These are phyloP conservation scores for Candida argentea DNA, from an alignment of 805 yeast genomes.

Conservation along the genomic window DNA sequence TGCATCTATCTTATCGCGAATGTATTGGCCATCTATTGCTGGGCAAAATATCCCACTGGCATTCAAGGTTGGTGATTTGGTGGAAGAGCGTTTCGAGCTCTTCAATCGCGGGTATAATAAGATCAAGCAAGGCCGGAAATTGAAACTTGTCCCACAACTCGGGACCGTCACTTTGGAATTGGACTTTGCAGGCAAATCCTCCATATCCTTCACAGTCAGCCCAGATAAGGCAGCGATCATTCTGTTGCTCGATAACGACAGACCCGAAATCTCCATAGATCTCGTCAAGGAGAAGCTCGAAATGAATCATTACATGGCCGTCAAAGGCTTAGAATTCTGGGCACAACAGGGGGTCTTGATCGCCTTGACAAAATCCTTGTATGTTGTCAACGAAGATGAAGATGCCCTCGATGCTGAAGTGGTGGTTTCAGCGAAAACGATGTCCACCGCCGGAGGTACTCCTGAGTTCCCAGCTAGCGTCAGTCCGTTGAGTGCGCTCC, in stretches of 20 bases:
- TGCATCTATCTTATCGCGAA: conserved; percentile 59
- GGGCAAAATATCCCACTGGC: conserved; percentile 14
- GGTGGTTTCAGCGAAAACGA: background rate
- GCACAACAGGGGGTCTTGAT: conserved; percentile 43
- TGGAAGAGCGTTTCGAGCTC: conserved; percentile 30
- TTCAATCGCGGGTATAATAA: conserved; percentile 36
- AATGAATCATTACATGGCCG: conserved; percentile 33
- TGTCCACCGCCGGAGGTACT: background rate
- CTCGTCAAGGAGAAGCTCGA: conserved; percentile 25
- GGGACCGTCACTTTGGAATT: conserved; percentile 59
- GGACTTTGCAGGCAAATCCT: conserved; percentile 25
- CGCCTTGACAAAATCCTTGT: conserved; percentile 22
- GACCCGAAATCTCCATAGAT: conserved; percentile 21
- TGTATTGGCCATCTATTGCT: conserved; percentile 69
- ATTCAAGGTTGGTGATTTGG: conserved; percentile 37
- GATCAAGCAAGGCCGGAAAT: conserved; percentile 45
- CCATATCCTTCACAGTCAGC: conserved; percentile 37
- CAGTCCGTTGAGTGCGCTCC: no score
- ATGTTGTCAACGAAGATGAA: conserved; percentile 30
- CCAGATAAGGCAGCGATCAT: conserved; percentile 66
- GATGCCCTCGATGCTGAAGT: conserved; percentile 2
- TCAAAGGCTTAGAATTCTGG: conserved; percentile 49
- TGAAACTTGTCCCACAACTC: conserved; percentile 45
- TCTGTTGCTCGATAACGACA: conserved; percentile 31
- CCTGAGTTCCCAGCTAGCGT: background rate